Conservation (phyloP, 108 stramenopile genomes). For the Cyclostephanos invisitatus region DNA sequence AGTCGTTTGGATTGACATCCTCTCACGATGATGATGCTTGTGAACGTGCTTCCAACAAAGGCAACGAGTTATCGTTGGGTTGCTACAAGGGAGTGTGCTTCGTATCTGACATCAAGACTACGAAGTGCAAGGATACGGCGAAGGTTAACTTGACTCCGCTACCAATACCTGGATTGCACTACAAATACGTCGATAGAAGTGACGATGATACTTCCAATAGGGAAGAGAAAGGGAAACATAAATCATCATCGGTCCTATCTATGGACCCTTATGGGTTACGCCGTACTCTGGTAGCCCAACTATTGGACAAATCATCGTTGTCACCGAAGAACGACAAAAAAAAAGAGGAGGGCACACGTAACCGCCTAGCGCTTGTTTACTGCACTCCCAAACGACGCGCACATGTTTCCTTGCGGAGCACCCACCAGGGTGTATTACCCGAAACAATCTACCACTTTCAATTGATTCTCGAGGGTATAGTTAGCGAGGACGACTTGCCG, state of each 20-base stretch:
- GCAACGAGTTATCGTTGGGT: constrained; percentile 5
- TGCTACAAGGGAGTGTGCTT: constrained; percentile 41
- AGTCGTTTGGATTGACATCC: constrained; percentile 29
- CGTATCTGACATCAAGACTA: constrained; percentile 32
- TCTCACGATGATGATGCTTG: constrained; percentile 4
- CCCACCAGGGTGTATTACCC: constrained; percentile 28
- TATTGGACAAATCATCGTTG: constrained; percentile 26
- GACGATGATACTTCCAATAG: not conserved
- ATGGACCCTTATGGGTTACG: constrained; percentile 33
- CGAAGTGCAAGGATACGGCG: constrained; percentile 12
- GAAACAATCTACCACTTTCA: constrained; percentile 51
- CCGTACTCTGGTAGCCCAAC: constrained; percentile 30
- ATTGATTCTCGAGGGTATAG: constrained; percentile 40
- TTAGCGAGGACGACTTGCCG: constrained; percentile 32
- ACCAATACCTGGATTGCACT: constrained; percentile 46
- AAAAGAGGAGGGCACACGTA: constrained; percentile 16
- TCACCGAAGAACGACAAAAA: not conserved
- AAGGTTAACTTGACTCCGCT: constrained; percentile 33
- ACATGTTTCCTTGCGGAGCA: constrained; percentile 33
- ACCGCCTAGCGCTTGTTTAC: constrained; percentile 37
- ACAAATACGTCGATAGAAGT: constrained; percentile 37
- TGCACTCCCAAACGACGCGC: constrained; percentile 44
- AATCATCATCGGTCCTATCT: constrained; percentile 34
- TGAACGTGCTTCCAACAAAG: not conserved
- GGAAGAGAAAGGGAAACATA: constrained; percentile 2